Base-by-base conservation (phyloP, 768 basidiomycete species). In the Tricholoma matsutake region DNA sequence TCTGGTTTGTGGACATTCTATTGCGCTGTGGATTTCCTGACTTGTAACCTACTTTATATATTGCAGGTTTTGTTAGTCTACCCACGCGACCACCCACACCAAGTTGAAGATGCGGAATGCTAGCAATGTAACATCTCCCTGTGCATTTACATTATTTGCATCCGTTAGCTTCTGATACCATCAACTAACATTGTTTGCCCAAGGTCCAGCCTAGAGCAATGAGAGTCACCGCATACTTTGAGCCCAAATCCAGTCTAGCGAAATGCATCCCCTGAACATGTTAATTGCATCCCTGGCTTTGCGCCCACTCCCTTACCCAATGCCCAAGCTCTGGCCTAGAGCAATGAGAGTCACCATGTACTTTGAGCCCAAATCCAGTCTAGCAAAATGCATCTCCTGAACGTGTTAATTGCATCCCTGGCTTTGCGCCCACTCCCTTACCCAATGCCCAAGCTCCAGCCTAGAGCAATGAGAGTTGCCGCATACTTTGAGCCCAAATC, bases 31-130 rank as follows among this genome's bases (percentile, higher is more conserved):
- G 28, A 51, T 28, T 51, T 51, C 49, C 49, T 51, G 49, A 29
- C 49, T 51, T 51, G 49, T 51, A 51, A 28, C 49, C 47, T 14
- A 29, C 49, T 51, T 51, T 51, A 51, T 51, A 29, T 51, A 51
- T 51, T 29, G 13, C 49, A 29, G 49, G 49, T 51, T 51, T 51
- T 14, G 14, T 51, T 51, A 51, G 49, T 51, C 43, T 39, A 39
- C 37, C 13, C 32, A 32, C 4, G 32, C 10, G 32, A 32, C 32
- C 5, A 39, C 13, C 41, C n/a, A 41, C 16, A 13, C 14, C 41
- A 41, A 41, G 41, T 41, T n/a, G 16, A 41, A 41, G 7, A 41
- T 41, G 16, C 4, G 16, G 41, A 41, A 41, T 8, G 7, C 41
- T 41, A 47, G 45, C 39, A 59, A 35, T 2, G 41, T 43, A 43